These are phyloP conservation scores for Suillus bovinus DNA, from an alignment of 768 basidiomycete species.

Conservation along the genomic window DNA sequence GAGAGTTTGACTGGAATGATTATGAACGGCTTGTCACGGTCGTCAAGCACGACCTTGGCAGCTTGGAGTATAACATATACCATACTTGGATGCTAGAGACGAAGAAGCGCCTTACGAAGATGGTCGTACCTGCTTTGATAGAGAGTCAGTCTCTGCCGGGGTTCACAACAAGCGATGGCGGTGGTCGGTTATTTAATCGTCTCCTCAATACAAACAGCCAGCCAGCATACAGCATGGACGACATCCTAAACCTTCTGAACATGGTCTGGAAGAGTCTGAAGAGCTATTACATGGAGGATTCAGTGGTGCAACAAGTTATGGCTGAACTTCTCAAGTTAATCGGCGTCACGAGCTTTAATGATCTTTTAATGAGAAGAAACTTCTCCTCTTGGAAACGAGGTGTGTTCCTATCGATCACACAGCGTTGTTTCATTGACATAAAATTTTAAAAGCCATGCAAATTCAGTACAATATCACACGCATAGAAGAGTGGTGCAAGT, in stretches of 20 bases:
- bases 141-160: conserved; percentile 98
- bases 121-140: conserved; percentile 98
- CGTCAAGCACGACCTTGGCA: conserved; percentile 98
- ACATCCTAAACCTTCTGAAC: conserved; percentile 93
- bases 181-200: conserved; percentile 91
- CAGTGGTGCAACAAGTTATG: conserved; percentile 91
- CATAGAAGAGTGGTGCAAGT: conserved; percentile 99
- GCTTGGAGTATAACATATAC: conserved; percentile 99
- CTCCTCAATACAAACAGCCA: conserved; percentile 81
- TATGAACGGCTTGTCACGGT: conserved; percentile 97
- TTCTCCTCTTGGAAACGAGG: conserved; percentile 99
- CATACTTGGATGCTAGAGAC: conserved; percentile 99
- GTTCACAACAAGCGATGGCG: conserved; percentile 94
- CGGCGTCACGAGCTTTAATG: conserved; percentile 97
- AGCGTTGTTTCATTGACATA: conserved; percentile 4
- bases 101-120: conserved; percentile 93
- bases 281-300: conserved; percentile 98
- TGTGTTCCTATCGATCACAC: conserved; percentile 35
- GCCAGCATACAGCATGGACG: conserved; percentile 98
- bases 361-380: conserved; percentile 96
- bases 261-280: conserved; percentile 98
- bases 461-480: conserved; percentile 99
- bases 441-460: conserved; percentile 81
- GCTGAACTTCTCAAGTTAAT: conserved; percentile 95
- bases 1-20: conserved; percentile 94